Percentiles rank a stretch among this genome's conserved stretches.
phyloP scores from a whole-genome alignment of 2,329 filamentous ascomycete genomes.

The Colletotrichum noveboracense region DNA sequence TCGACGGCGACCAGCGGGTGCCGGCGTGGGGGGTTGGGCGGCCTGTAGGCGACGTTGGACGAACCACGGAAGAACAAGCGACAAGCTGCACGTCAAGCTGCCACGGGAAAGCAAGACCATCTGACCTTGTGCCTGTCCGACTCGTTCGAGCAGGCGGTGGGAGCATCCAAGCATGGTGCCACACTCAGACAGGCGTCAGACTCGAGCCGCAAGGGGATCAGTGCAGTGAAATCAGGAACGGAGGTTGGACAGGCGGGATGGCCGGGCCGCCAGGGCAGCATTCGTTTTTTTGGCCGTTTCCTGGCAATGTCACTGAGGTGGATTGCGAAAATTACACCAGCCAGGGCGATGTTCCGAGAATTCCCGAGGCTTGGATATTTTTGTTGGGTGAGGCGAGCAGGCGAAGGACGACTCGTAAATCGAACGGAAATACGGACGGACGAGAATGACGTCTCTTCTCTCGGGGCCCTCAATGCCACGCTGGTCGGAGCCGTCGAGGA shows the following conservation, averaged over 20 bases:
- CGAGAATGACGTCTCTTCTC: background rate
- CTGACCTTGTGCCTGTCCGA: background rate
- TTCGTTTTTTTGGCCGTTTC: background rate
- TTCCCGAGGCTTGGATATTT: conserved; percentile 1
- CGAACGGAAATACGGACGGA: conserved; percentile 16
- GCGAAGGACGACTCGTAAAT: conserved; percentile 4
- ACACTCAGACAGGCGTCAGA: background rate
- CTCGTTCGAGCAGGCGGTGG: conserved; percentile 17
- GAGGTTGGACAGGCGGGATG: conserved; percentile 5
- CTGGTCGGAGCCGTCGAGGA: background rate
- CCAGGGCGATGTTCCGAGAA: background rate
- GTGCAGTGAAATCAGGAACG: conserved; percentile 12
- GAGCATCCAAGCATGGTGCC: conserved; percentile 13
- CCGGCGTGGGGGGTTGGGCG: background rate
- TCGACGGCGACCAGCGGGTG: conserved; percentile 8
- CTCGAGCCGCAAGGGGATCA: conserved; percentile 13
- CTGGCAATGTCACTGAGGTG: background rate
- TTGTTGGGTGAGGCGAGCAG: conserved; percentile 7
- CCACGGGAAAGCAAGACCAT: background rate
- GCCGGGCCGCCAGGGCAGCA: conserved; percentile 4
- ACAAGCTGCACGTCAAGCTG: conserved; percentile 6
- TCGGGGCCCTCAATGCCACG: background rate
- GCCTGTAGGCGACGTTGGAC: background rate
- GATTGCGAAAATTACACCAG: background rate
- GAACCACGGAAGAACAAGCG: background rate